Conservation (phyloP, 2,329 filamentous ascomycete species). For the Metarhizium anisopliae region DNA sequence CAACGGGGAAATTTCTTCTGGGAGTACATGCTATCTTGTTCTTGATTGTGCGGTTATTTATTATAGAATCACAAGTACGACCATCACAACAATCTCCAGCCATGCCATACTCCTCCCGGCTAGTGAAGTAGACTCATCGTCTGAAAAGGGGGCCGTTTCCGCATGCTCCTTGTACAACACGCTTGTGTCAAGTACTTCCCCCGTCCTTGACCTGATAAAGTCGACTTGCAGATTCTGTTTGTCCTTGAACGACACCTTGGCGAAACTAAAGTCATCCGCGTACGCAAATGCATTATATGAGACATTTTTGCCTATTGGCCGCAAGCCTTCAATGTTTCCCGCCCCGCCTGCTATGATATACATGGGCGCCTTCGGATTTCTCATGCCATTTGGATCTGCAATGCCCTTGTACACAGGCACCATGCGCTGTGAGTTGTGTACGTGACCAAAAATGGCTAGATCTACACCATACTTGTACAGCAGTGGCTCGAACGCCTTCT, state of each 20-base stretch:
- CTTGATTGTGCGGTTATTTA: no score
- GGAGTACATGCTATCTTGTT: no score
- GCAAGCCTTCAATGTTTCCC: slow-evolving; percentile 46
- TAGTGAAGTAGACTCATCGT: no score
- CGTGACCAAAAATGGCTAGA: slow-evolving; percentile 46
- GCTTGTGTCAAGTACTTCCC: slow-evolving; percentile 37
- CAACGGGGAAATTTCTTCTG: no score
- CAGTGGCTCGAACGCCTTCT: slow-evolving; percentile 42
- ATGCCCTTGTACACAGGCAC: slow-evolving; percentile 26
- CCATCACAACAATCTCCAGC: no score
- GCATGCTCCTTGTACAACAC: slow-evolving; percentile 39
- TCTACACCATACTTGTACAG: slow-evolving; percentile 49
- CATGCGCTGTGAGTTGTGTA: slow-evolving; percentile 49
- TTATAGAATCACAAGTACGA: no score
- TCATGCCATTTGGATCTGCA: slow-evolving; percentile 26
- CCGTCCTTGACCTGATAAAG: slow-evolving; percentile 40
- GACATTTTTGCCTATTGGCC: slow-evolving; percentile 29
- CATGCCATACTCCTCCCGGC: no score
- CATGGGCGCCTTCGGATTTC: slow-evolving; percentile 23
- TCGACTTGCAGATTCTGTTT: slow-evolving; percentile 36
- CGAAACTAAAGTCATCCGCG: slow-evolving; percentile 43
- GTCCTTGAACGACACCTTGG: slow-evolving; percentile 36
- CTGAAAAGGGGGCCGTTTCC: slow-evolving; percentile 24
- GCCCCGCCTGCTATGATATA: slow-evolving; percentile 42
- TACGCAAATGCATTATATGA: slow-evolving; percentile 39